Conservation (phyloP, 768 basidiomycete genomes). For the Trametes meyenii region DNA sequence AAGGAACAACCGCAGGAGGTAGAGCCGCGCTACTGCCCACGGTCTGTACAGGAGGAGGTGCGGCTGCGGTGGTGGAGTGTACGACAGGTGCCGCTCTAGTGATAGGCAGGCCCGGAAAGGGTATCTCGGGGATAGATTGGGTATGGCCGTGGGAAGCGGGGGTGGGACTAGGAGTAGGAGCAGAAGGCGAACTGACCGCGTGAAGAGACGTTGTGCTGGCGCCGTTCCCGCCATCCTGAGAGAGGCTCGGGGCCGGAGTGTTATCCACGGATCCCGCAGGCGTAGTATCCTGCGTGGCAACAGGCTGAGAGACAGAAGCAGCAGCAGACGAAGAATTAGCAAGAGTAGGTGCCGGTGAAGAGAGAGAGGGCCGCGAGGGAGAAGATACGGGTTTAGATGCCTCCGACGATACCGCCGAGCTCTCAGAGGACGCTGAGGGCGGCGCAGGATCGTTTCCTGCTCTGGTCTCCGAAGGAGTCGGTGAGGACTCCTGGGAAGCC, state of each 20-base stretch:
- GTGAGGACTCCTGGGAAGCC: slow-evolving; percentile 14
- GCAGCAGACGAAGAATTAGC: slow-evolving; percentile 2
- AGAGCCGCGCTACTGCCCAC: background rate
- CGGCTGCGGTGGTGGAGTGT: slow-evolving; percentile 6
- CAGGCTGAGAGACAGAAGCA: slow-evolving; percentile 3
- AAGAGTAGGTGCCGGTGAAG: background rate
- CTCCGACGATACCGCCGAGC: slow-evolving; percentile 3
- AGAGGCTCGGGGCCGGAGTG: background rate
- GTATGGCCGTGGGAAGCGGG: slow-evolving; percentile 11
- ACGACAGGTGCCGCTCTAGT: slow-evolving; percentile 11
- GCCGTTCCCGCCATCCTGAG: background rate
- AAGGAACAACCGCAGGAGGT: slow-evolving; percentile 2
- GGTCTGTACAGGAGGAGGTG: background rate
- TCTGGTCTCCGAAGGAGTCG: slow-evolving; percentile 1
- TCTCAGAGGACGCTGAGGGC: slow-evolving; percentile 1
- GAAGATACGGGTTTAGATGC: slow-evolving; percentile 7
- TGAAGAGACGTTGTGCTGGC: slow-evolving; percentile 1
- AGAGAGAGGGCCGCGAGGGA: background rate
- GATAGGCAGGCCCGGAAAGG: background rate
- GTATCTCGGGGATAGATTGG: slow-evolving; percentile 10
- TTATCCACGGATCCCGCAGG: background rate
- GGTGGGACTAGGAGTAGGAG: background rate
- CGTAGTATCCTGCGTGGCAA: background rate
- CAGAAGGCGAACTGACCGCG: slow-evolving; percentile 24
- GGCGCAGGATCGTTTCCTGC: slow-evolving; percentile 8